Evolutionary conservation across 345 rosid genomes (phyloP), one percentile per base, ranked within the genome.

Genomic region (Barbarea vulgaris): DNA sequence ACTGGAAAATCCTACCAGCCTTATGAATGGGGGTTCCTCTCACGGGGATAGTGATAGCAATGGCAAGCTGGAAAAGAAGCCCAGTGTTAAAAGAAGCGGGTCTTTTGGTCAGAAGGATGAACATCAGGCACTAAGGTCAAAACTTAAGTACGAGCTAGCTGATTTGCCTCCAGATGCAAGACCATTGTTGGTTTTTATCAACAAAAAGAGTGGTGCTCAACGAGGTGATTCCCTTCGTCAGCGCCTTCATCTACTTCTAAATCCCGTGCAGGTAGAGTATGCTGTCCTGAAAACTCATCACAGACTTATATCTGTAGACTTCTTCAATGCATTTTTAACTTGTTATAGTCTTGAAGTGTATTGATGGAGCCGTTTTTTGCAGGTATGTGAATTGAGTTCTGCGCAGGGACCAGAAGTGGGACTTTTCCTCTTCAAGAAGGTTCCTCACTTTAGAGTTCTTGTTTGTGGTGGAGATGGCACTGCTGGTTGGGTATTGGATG

Each of bases 381-480:
- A 93, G 98, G 93, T 93, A 39, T 79, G 85, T 82, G 98, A 93
- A 80, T 80, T 89, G 85, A 84, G 98, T 77, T 83, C 95, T 57
- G 72, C 66, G 28, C 87, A 84, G 79, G 95, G 95, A 70, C 98
- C 98, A 52, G 98, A 90, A 74, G 81, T 87, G 54, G 97, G 95
- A 28, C 95, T 93, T 67, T 85, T 83, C 79, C 81, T 89, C 71
- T 93, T 90, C 72, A 80, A 93, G 70, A 93, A 88, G 81, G 96
- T 90, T 73, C 88, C 93, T 72, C 93, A 90, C 81, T 93, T 93
- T 75, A 90, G 93, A 83, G 85, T 93, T 82, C 96, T 93, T 63
- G 89, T 90, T 55, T 93, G 95, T 72, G 97, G 98, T 10, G 98
- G 98, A 73, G 98, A 93, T 79, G 97, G 98, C 75, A 93, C 95